These are phyloP conservation scores for Gypsophila paniculata DNA, from an alignment of 179 eudicot genomes.

Conservation along the genomic window DNA sequence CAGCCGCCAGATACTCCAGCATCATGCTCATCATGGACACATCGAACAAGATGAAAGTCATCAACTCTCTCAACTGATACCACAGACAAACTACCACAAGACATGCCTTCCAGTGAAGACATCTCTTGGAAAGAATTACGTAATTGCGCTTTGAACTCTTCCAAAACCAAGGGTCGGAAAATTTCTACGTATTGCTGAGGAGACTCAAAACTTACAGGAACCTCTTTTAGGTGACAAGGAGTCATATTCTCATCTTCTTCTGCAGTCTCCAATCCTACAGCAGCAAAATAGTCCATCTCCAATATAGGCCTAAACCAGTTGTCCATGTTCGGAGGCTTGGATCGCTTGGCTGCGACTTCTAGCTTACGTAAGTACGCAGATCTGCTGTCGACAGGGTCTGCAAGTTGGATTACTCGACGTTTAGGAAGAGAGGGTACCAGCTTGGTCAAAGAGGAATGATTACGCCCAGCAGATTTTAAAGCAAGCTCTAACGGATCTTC, in stretches of 20 bases:
- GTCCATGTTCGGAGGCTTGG: constrained; percentile 80
- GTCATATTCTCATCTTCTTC: constrained; percentile 40
- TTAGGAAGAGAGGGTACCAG: constrained; percentile 53
- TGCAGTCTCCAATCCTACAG: constrained; percentile 68
- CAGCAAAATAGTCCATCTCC: constrained; percentile 76
- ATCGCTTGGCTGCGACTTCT: constrained; percentile 52
- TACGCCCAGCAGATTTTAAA: constrained; percentile 54
- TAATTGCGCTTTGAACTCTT: constrained; percentile 96
- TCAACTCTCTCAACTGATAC: constrained; percentile 92
- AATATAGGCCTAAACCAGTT: constrained; percentile 84
- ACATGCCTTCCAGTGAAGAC: constrained; percentile 66
- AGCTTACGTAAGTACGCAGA: constrained; percentile 48
- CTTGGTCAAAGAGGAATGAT: constrained; percentile 41
- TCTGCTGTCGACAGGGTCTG: constrained; percentile 52
- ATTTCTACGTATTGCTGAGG: constrained; percentile 75
- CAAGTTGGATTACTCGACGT: constrained; percentile 84
- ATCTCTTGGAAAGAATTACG: constrained; percentile 73
- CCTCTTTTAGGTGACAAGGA: constrained; percentile 57
- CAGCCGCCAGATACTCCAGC: constrained; percentile 47
- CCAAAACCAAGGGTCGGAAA: constrained; percentile 83
- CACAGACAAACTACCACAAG: constrained; percentile 74
- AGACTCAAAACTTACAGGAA: constrained; percentile 80
- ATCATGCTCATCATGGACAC: constrained; percentile 61
- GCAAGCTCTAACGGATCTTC: constrained; percentile 69
- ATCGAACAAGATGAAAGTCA: constrained; percentile 94